Evolutionary conservation across 805 yeast genomes (phyloP).

Genomic region (Nakazawaea holstii): DNA sequence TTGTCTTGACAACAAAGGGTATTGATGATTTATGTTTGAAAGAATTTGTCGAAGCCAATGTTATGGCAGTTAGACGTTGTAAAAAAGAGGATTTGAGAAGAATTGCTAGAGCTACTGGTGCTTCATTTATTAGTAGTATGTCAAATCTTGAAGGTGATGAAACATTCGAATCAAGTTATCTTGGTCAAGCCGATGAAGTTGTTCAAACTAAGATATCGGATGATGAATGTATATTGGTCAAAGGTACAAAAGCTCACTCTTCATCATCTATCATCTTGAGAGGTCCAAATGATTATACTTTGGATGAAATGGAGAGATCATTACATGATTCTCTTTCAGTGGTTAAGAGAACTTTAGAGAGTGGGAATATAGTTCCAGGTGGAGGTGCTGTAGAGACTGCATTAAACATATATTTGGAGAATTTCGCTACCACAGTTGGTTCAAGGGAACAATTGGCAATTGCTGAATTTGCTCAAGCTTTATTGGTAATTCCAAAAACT

Average conservation of each 20-base stretch:
- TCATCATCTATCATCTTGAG: conserved; percentile 88
- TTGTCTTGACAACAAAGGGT: conserved; percentile 88
- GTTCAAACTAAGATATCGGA: conserved; percentile 87
- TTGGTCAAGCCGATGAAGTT: conserved; percentile 90
- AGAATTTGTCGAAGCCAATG: conserved; percentile 85
- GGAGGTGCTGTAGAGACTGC: conserved; percentile 99
- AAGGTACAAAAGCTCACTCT: conserved; percentile 87
- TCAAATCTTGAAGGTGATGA: conserved; percentile 96
- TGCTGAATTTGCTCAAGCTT: conserved; percentile 91
- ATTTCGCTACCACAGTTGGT: conserved; percentile 96
- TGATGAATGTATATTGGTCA: conserved; percentile 91
- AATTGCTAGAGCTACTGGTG: conserved; percentile 98
- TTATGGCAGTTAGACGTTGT: conserved; percentile 95
- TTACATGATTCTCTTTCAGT: conserved; percentile 91
- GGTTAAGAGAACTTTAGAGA: conserved; percentile 91
- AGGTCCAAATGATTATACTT: conserved; percentile 91
- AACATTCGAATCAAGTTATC: conserved; percentile 74
- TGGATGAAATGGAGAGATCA: conserved; percentile 98
- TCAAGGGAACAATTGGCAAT: conserved; percentile 97
- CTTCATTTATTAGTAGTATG: conserved; percentile 79
- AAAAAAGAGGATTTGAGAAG: conserved; percentile 94
- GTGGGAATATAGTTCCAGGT: conserved; percentile 94
- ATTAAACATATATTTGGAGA: conserved; percentile 87
- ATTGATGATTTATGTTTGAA: conserved; percentile 90
- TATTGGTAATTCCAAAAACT: conserved; percentile 92